These are phyloP conservation scores for Trifolium dubium DNA, from an alignment of 306 rosid genomes.

Conservation along the genomic window DNA sequence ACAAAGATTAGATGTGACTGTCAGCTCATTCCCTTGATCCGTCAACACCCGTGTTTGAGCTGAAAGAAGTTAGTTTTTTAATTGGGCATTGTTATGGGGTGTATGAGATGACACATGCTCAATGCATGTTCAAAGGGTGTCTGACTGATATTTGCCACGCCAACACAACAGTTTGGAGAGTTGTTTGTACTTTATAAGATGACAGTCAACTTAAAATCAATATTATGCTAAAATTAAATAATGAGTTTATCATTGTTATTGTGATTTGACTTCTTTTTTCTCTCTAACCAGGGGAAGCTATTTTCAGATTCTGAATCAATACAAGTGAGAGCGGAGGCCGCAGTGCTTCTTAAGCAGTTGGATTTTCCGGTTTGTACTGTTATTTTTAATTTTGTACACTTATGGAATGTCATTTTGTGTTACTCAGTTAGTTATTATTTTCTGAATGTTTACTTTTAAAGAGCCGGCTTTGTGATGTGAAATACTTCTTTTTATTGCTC, in stretches of 20 bases:
- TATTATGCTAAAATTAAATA: constrained; percentile 25
- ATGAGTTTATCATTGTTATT: constrained; percentile 26
- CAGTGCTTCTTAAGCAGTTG: constrained; percentile 91
- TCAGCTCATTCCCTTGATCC: not conserved
- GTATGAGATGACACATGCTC: not conserved
- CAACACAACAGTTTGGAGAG: not conserved
- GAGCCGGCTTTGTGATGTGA: constrained; percentile 1
- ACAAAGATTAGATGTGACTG: not conserved
- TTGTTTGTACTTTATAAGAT: not conserved
- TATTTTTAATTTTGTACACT: not conserved
- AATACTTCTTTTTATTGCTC: constrained; percentile 2
- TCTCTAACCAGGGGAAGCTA: constrained; percentile 73
- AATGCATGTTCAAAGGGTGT: constrained; percentile 1
- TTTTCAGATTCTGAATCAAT: constrained; percentile 92
- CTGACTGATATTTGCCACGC: not conserved
- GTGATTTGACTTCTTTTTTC: constrained; percentile 42
- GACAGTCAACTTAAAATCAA: constrained; percentile 22
- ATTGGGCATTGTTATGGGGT: not conserved
- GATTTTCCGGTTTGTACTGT: constrained; percentile 75
- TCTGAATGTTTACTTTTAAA: constrained; percentile 30
- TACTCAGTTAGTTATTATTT: constrained; percentile 11
- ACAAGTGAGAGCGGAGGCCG: constrained; percentile 95
- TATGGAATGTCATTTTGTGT: constrained; percentile 13
- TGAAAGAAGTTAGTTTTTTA: not conserved
- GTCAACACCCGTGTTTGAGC: not conserved